Percentiles rank a stretch among this genome's conserved stretches.
These are phyloP conservation scores for Theileria orientalis DNA, from an alignment of 169 alveolate genomes.

Conservation along the genomic window DNA sequence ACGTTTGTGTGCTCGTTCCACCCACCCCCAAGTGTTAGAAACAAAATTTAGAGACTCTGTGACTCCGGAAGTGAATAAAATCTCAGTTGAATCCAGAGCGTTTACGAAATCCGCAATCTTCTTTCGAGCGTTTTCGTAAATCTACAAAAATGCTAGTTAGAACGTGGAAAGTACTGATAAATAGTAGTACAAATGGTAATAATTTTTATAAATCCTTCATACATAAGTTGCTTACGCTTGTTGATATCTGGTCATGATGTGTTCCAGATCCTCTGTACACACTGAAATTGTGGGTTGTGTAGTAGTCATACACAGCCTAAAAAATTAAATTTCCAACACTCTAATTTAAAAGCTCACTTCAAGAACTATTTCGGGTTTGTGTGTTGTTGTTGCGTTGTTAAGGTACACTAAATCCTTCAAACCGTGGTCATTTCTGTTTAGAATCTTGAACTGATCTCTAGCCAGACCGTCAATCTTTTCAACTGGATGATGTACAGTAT, in stretches of 20 bases:
- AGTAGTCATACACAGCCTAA: slow-evolving; percentile 31
- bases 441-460: slow-evolving; percentile 8
- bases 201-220: slow-evolving; percentile 6
- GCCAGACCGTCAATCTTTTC: slow-evolving; percentile 7
- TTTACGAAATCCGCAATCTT: slow-evolving; percentile 52
- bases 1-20: neutral
- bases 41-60: slow-evolving; percentile 71
- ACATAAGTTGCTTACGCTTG: neutral
- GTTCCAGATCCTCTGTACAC: slow-evolving; percentile 45
- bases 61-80: slow-evolving; percentile 72
- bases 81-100: slow-evolving; percentile 48
- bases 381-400: slow-evolving; percentile 78
- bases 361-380: slow-evolving; percentile 63
- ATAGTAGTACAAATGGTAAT: neutral
- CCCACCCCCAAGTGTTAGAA: slow-evolving; percentile 58
- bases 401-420: slow-evolving; percentile 48
- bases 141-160: slow-evolving; percentile 40
- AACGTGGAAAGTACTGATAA: slow-evolving; percentile 32
- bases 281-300: slow-evolving; percentile 12
- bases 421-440: neutral
- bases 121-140: slow-evolving; percentile 54
- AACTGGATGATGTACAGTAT: neutral
- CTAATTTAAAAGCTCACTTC: slow-evolving; percentile 27
- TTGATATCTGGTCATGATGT: slow-evolving; percentile 12
- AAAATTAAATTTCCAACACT: neutral